Evolutionary conservation across 2,329 filamentous ascomycete species (phyloP).

Genomic region (Arthrobotrys sphaeroides): DNA sequence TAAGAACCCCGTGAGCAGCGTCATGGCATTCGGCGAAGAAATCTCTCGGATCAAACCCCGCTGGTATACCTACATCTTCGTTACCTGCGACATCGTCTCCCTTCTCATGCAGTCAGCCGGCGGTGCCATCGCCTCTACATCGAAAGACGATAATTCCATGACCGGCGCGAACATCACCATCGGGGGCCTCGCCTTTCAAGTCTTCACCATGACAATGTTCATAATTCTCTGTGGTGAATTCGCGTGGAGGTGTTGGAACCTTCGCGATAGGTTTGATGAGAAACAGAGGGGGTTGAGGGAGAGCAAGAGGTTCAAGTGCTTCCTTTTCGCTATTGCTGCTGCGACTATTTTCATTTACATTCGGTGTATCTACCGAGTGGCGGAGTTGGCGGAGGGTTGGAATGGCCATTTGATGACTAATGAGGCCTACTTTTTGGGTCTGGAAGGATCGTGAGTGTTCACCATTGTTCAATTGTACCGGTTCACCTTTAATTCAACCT

Average conservation of each 20-base stretch:
- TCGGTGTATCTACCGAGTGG: constrained; percentile 72
- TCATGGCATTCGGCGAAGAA: constrained; percentile 67
- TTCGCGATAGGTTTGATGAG: constrained; percentile 56
- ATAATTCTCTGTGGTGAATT: constrained; percentile 66
- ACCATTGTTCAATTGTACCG: not conserved
- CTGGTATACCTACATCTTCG: constrained; percentile 70
- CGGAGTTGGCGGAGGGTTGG: constrained; percentile 74
- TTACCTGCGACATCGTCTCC: constrained; percentile 69
- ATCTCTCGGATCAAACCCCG: constrained; percentile 64
- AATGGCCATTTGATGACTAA: constrained; percentile 68
- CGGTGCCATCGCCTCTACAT: constrained; percentile 68
- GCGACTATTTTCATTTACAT: constrained; percentile 73
- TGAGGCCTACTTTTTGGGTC: constrained; percentile 68
- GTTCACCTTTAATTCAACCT: not conserved
- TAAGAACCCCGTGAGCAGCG: constrained; percentile 57
- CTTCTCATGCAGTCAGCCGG: constrained; percentile 70
- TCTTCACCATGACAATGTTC: constrained; percentile 69
- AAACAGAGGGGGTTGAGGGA: constrained; percentile 61
- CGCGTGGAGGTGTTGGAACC: constrained; percentile 61
- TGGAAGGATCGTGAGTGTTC: constrained; percentile 65
- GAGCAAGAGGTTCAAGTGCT: constrained; percentile 66
- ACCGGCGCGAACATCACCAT: constrained; percentile 72
- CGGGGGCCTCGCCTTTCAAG: constrained; percentile 72
- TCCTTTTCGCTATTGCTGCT: constrained; percentile 67
- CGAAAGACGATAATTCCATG: constrained; percentile 59